A percentile compares a stretch with the other conserved stretches of the same genome.
These are phyloP conservation scores for Piper longum DNA, from an alignment of 164 flowering plant species.

Conservation along the genomic window DNA sequence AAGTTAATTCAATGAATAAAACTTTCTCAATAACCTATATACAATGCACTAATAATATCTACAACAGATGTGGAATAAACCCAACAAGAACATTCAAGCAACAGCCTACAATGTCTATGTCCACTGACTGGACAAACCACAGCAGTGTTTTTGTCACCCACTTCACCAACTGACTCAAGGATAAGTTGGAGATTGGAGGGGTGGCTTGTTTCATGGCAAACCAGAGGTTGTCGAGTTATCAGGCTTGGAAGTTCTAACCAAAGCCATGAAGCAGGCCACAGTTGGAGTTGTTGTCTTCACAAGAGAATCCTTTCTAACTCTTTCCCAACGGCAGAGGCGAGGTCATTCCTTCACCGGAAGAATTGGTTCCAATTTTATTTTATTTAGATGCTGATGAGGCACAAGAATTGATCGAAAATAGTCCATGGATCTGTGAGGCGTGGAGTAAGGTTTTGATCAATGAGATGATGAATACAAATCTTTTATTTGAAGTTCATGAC, in stretches of 20 bases:
- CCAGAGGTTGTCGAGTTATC: slow-evolving; percentile 48
- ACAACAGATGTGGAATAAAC: too few relatives aligned
- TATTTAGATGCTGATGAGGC: slow-evolving; percentile 63
- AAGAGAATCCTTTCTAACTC: slow-evolving; percentile 66
- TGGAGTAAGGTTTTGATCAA: slow-evolving; percentile 68
- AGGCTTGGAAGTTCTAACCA: slow-evolving; percentile 44
- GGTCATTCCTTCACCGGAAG: slow-evolving; percentile 54
- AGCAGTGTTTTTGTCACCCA: slow-evolving; percentile 54
- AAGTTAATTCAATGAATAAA: too few relatives aligned
- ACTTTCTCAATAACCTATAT: too few relatives aligned
- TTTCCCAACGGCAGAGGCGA: slow-evolving; percentile 66
- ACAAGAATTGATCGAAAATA: slow-evolving; percentile 60
- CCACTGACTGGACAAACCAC: background rate
- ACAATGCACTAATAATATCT: too few relatives aligned
- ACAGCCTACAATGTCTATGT: too few relatives aligned
- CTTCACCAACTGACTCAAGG: slow-evolving; percentile 75
- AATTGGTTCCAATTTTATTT: slow-evolving; percentile 73
- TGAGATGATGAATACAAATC: slow-evolving; percentile 31
- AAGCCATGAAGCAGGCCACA: slow-evolving; percentile 65
- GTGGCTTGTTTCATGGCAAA: slow-evolving; percentile 73
- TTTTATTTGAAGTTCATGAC: slow-evolving; percentile 46
- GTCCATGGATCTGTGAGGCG: slow-evolving; percentile 51
- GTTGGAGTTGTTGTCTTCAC: slow-evolving; percentile 68
- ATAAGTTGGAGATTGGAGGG: slow-evolving; percentile 83
- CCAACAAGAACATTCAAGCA: too few relatives aligned